Conservation (phyloP, 2,329 filamentous ascomycete genomes). For the Pyricularia sp. region DNA sequence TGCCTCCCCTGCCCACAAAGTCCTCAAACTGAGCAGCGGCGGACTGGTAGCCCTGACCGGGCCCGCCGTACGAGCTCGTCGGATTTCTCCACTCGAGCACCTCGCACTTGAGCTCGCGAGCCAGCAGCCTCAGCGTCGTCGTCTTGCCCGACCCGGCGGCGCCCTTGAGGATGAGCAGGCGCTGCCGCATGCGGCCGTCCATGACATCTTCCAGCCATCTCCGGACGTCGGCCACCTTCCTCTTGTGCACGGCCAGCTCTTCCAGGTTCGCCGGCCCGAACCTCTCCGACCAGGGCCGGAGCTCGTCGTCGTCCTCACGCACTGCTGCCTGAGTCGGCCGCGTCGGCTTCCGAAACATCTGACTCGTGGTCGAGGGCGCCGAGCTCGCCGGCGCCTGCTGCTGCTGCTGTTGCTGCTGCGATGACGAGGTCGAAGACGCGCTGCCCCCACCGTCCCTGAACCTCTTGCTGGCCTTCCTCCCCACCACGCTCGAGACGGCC, state of each 20-base stretch:
- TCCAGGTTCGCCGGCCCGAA: conserved; percentile 68
- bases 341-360: conserved; percentile 41
- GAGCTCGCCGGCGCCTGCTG: conserved; percentile 2
- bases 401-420: conserved; percentile 10
- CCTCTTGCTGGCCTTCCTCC: conserved; percentile 45
- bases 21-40: conserved; percentile 81
- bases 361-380: conserved; percentile 27
- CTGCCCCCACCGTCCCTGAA: conserved; percentile 25
- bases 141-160: conserved; percentile 91
- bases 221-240: conserved; percentile 79
- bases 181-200: conserved; percentile 53
- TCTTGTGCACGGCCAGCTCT: conserved; percentile 90
- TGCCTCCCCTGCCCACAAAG: conserved; percentile 73
- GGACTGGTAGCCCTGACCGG: conserved; percentile 56
- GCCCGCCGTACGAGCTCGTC: conserved; percentile 40
- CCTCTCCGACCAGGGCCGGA: conserved; percentile 77
- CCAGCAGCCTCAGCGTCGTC: conserved; percentile 70
- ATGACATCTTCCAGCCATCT: conserved; percentile 73
- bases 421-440: conserved; percentile 9
- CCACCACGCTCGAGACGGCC: conserved; percentile 43
- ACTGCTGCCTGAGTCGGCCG: conserved; percentile 16
- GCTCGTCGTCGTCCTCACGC: conserved; percentile 36
- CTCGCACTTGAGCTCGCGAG: conserved; percentile 66
- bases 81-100: conserved; percentile 91
- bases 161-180: conserved; percentile 77